phyloP scores from a whole-genome alignment of 2,329 filamentous ascomycete species.

The Colletotrichum sansevieriae region DNA sequence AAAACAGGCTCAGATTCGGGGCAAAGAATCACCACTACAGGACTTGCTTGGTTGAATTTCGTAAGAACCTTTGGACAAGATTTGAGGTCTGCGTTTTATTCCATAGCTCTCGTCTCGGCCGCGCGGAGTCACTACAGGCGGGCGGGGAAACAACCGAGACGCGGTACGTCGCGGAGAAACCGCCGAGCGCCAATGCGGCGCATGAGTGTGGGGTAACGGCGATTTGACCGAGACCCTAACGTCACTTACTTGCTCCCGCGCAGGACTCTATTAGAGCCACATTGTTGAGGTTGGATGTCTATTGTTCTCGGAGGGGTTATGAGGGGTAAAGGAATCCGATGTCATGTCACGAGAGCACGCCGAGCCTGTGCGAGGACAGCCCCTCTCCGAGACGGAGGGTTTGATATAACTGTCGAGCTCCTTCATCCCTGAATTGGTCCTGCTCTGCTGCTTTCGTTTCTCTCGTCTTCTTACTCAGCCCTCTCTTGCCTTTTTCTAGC shows the following conservation, averaged over 20 bases:
- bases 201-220: conserved; percentile 16
- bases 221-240: conserved; percentile 3
- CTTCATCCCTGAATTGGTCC: background rate
- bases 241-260: background rate
- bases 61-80: no score
- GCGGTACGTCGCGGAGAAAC: conserved; percentile 5
- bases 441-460: no score
- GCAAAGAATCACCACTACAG: no score
- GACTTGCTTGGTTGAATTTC: background rate
- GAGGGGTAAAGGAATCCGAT: conserved; percentile 28
- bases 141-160: conserved; percentile 6
- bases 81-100: background rate
- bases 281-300: conserved; percentile 9
- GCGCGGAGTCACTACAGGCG: background rate
- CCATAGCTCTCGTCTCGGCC: background rate
- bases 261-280: background rate
- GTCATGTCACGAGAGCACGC: background rate
- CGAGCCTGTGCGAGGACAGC: background rate
- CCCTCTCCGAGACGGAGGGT: background rate
- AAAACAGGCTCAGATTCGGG: background rate
- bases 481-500: no score
- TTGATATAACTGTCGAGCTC: background rate
- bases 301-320: background rate
- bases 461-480: no score
- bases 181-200: conserved; percentile 8